Evolutionary conservation across 768 basidiomycete genomes (phyloP), one percentile per base, ranked within the genome.

Genomic region (Tubosaeta brunneosetosa): DNA sequence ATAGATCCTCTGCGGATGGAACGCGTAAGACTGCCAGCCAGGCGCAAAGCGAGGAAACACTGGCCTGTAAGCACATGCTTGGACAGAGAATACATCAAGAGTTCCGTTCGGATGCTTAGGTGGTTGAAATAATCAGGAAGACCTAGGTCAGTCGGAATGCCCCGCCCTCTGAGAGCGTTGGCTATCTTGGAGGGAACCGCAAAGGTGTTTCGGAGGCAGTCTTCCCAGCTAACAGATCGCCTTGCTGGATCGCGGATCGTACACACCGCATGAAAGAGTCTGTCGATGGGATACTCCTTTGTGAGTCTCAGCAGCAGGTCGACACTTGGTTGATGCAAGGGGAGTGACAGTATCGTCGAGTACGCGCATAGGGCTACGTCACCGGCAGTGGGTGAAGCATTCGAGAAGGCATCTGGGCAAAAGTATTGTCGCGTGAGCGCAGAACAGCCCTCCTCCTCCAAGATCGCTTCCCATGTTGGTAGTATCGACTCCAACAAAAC

Each of bases 111-210:
- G 44, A 73, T 44, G 55, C 79, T 75, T 25, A 90, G 49, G 41
- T 73, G 61, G 49, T 77, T 73, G 63, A 82, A 80, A 67, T 86
- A 90, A 5, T 60, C 57, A 16, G 77, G 78, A 56, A 82, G 74
- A 61, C 83, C 77, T 42, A 97, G 69, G 16, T 57, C 63, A 16
- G 60, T 53, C 1, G 86, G 86, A 2, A 78, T 61, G 4, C 59
- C 61, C 43, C 72, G 71, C 19, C 71, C 73, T 27, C 73, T 78
- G 32, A 84, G 66, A 3, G 80, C 78, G 69, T 97, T 97, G 22
- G 88, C 85, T 8, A 88, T 81, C 67, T 84, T 91, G n/a, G 74
- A 73, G 32, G 94, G 92, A 8, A 94, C 69, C 14, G 81, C 74
- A 46, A 84, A 74, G 2, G 85, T 49, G 52, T 81, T 77, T 31